Evolutionary conservation across 805 yeast genomes (phyloP).

Genomic region (Zygotorulaspora florentina): DNA sequence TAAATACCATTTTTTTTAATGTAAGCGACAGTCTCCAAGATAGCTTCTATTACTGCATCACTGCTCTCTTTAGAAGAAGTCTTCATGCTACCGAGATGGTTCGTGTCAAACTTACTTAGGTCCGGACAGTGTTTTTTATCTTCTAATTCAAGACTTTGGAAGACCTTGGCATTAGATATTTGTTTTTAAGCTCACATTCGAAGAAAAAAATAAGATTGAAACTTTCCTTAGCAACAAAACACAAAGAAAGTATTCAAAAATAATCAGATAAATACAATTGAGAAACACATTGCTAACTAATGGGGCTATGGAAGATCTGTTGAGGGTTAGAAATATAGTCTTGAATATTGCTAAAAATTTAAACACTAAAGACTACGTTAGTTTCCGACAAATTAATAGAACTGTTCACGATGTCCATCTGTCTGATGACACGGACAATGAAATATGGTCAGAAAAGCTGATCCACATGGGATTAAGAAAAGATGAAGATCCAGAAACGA

Average conservation of each 20-base stretch:
- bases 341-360: constrained; percentile 20
- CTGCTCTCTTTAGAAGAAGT: constrained; percentile 17
- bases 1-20: constrained; percentile 62
- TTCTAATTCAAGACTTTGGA: too few species aligned
- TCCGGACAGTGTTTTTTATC: not conserved
- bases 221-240: not conserved
- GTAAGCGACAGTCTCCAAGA: constrained; percentile 69
- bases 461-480: constrained; percentile 19
- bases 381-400: constrained; percentile 24
- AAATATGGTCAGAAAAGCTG: constrained; percentile 20
- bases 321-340: constrained; percentile 27
- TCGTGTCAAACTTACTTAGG: not conserved
- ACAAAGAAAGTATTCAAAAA: not conserved
- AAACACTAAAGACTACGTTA: constrained; percentile 25
- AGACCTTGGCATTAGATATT: too few species aligned
- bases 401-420: constrained; percentile 19
- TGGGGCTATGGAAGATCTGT: constrained; percentile 23
- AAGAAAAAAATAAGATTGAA: not conserved
- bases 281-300: not conserved
- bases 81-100: not conserved
- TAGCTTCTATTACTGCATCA: constrained; percentile 42
- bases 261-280: not conserved
- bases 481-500: not conserved
- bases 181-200: not conserved
- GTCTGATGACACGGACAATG: constrained; percentile 15